Evolutionary conservation across 306 rosid species (phyloP).

Genomic region (Arachis stenosperma): DNA sequence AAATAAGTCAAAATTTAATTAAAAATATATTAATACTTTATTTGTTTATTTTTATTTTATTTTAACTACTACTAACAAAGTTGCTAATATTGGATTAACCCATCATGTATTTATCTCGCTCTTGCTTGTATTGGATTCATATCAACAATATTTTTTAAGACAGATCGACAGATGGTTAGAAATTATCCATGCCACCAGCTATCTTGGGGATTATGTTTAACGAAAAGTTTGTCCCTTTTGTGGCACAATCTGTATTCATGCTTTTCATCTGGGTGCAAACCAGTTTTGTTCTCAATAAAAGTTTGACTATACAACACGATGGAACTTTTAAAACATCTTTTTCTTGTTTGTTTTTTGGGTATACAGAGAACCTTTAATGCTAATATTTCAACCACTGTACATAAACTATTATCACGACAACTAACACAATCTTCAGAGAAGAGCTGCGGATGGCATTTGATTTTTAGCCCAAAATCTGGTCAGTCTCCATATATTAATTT

Average conservation of each 20-base stretch:
- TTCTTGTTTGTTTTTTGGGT: neutral
- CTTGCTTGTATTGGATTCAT: neutral
- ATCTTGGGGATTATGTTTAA: neutral
- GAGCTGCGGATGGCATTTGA: neutral
- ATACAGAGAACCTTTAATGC: conserved; percentile 13
- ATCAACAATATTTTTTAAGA: no score
- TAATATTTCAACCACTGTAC: neutral
- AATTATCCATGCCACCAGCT: neutral
- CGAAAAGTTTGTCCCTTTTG: neutral
- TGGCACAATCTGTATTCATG: neutral
- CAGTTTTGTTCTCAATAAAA: neutral
- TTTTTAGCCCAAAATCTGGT: conserved; percentile 6
- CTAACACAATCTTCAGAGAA: neutral
- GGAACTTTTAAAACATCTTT: conserved; percentile 1
- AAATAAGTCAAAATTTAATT: no score
- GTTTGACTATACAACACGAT: neutral
- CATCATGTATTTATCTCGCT: neutral
- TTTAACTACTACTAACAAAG: neutral
- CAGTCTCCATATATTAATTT: conserved; percentile 6
- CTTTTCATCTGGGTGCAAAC: neutral
- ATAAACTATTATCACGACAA: conserved; percentile 17
- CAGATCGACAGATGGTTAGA: no score
- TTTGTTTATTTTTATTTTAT: no score
- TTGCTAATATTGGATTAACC: neutral
- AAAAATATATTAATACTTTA: no score